These are phyloP conservation scores for Fusarium goolgardi DNA, from an alignment of 2,329 filamentous ascomycete species.

Conservation along the genomic window DNA sequence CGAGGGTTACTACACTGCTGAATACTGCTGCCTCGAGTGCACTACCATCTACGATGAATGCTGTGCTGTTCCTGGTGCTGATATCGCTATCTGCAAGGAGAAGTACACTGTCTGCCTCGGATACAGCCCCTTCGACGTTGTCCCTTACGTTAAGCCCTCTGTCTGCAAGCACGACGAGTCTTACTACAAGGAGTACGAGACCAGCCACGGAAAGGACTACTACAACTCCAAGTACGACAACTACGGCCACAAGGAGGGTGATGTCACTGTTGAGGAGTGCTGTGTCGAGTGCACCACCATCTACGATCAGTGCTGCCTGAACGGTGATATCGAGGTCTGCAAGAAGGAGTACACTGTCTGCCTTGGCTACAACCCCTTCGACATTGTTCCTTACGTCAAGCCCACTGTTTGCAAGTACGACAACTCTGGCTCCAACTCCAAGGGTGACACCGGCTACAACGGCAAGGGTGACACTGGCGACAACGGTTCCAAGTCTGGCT, in stretches of 20 bases:
- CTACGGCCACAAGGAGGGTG: not conserved
- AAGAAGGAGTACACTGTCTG: constrained; percentile 26
- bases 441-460: not conserved
- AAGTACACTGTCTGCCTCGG: constrained; percentile 32
- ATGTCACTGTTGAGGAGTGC: constrained; percentile 25
- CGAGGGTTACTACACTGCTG: constrained; percentile 30
- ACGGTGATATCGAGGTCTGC: constrained; percentile 12
- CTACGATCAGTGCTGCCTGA: constrained; percentile 30
- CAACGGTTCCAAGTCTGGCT: not conserved
- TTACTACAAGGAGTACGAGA: constrained; percentile 27
- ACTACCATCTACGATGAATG: constrained; percentile 34
- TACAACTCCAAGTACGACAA: constrained; percentile 26
- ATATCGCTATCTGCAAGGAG: constrained; percentile 24
- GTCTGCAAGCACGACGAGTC: constrained; percentile 35
- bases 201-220: constrained; percentile 11
- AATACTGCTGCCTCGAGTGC: constrained; percentile 34
- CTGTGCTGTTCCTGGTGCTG: constrained; percentile 16
- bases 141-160: constrained; percentile 16
- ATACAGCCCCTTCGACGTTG: constrained; percentile 21
- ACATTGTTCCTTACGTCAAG: constrained; percentile 15
- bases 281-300: constrained; percentile 28
- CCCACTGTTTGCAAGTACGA: constrained; percentile 30
- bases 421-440: not conserved
- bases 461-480: not conserved
- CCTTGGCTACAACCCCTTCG: constrained; percentile 31